These are phyloP conservation scores for Hemisphaericaspora nanyangensis DNA, from an alignment of 805 yeast genomes.

Conservation along the genomic window DNA sequence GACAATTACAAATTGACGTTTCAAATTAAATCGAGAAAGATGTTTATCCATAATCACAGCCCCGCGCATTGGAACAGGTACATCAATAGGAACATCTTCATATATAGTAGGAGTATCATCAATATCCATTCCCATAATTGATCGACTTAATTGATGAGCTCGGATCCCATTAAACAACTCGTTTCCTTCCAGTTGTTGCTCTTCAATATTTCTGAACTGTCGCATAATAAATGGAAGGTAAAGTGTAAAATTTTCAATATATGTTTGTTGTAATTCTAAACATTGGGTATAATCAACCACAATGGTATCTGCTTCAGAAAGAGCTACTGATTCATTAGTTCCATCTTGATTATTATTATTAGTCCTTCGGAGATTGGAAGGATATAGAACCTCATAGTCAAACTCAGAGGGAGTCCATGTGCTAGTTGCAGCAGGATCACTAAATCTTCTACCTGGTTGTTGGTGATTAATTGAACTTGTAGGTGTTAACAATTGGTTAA, in stretches of 20 bases:
- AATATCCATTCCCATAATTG: neutral
- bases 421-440: neutral
- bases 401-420: neutral
- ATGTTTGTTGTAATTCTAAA: slow-evolving; percentile 33
- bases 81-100: slow-evolving; percentile 21
- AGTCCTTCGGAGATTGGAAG: neutral
- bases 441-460: neutral
- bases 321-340: slow-evolving; percentile 8
- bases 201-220: slow-evolving; percentile 15
- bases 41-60: slow-evolving; percentile 17
- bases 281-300: slow-evolving; percentile 18
- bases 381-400: neutral
- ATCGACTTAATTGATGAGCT: neutral
- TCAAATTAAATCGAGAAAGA: slow-evolving; percentile 20
- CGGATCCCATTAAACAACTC: neutral
- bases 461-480: neutral
- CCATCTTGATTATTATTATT: neutral
- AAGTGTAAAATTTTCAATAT: slow-evolving; percentile 32
- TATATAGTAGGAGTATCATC: slow-evolving; percentile 5
- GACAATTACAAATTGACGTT: slow-evolving; percentile 28
- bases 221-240: slow-evolving; percentile 38
- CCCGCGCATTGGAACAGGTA: slow-evolving; percentile 12
- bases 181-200: neutral
- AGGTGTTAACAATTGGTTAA: too few relatives aligned
- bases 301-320: slow-evolving; percentile 39